A percentile compares a stretch with the other conserved stretches of the same genome.
phyloP scores from a whole-genome alignment of 441 rosid genomes.

The Macaranga tanarius region DNA sequence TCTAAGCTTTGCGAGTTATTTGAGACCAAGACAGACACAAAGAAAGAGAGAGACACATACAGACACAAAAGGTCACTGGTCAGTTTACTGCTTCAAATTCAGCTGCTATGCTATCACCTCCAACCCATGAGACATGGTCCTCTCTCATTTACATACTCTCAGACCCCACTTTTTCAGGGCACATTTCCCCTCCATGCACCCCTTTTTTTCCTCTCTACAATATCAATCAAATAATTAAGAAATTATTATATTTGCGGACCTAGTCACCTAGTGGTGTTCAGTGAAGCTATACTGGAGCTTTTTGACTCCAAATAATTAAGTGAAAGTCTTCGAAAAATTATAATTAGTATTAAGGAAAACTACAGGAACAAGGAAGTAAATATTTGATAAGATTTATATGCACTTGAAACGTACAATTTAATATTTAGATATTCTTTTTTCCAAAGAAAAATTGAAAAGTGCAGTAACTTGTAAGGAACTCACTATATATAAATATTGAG shows the following conservation, averaged over 20 bases:
- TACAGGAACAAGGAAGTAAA: too few relatives aligned
- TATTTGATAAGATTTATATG: too few relatives aligned
- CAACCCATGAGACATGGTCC: constrained; percentile 28
- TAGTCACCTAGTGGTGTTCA: not conserved
- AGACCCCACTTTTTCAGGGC: constrained; percentile 7
- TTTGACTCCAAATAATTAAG: not conserved
- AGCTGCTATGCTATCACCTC: constrained; percentile 31
- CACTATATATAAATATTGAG: too few relatives aligned
- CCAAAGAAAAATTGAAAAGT: too few relatives aligned
- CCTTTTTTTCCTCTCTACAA: not conserved
- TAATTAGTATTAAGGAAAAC: not conserved
- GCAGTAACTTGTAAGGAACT: too few relatives aligned
- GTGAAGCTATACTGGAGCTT: not conserved
- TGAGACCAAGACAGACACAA: constrained; percentile 34
- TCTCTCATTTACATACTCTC: constrained; percentile 10
- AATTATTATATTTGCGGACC: not conserved
- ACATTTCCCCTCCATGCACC: not conserved
- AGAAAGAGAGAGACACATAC: constrained; percentile 24
- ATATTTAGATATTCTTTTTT: too few relatives aligned
- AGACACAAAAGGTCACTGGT: constrained; percentile 26
- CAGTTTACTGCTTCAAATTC: constrained; percentile 29
- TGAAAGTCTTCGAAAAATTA: not conserved
- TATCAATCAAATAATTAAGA: not conserved
- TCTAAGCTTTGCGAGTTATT: constrained; percentile 36
- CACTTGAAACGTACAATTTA: not conserved